These are phyloP conservation scores for Tetrapisispora namnaoensis DNA, from an alignment of 805 yeast genomes.

Conservation along the genomic window DNA sequence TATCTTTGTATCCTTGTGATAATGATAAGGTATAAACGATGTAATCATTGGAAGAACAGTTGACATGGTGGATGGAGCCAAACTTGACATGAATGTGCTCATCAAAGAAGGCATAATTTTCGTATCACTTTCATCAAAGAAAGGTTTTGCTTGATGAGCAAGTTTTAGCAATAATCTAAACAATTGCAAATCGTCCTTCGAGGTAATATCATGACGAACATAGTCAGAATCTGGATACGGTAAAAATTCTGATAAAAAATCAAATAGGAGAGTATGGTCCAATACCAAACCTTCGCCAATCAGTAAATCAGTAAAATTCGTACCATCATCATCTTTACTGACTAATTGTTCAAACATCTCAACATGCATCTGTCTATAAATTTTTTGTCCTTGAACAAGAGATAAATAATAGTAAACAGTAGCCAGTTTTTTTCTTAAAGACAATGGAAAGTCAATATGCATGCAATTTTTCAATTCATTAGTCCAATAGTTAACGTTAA, in stretches of 20 bases:
- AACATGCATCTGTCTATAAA: constrained; percentile 51
- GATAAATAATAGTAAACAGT: constrained; percentile 61
- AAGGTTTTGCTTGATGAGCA: constrained; percentile 43
- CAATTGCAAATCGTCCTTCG: constrained; percentile 36
- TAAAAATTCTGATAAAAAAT: constrained; percentile 27
- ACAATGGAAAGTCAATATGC: constrained; percentile 62
- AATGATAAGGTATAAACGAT: constrained; percentile 41
- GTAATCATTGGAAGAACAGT: constrained; percentile 42
- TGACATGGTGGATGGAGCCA: constrained; percentile 43
- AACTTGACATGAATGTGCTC: constrained; percentile 39
- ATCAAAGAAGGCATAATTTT: constrained; percentile 38
- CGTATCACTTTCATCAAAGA: constrained; percentile 35
- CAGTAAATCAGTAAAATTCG: constrained; percentile 23
- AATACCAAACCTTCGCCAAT: constrained; percentile 23
- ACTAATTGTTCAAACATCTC: constrained; percentile 50
- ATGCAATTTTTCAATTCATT: constrained; percentile 70
- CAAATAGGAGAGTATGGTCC: constrained; percentile 28
- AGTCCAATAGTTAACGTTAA: constrained; percentile 69
- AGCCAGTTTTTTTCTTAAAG: constrained; percentile 48
- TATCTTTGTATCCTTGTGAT: constrained; percentile 31
- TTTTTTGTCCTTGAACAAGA: constrained; percentile 57
- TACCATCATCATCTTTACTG: constrained; percentile 24
- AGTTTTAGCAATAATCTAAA: constrained; percentile 40
- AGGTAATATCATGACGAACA: constrained; percentile 29
- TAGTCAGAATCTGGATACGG: constrained; percentile 38